phyloP scores from a whole-genome alignment of 192 early-diverging fungal species.

The Glomus cerebriforme region DNA sequence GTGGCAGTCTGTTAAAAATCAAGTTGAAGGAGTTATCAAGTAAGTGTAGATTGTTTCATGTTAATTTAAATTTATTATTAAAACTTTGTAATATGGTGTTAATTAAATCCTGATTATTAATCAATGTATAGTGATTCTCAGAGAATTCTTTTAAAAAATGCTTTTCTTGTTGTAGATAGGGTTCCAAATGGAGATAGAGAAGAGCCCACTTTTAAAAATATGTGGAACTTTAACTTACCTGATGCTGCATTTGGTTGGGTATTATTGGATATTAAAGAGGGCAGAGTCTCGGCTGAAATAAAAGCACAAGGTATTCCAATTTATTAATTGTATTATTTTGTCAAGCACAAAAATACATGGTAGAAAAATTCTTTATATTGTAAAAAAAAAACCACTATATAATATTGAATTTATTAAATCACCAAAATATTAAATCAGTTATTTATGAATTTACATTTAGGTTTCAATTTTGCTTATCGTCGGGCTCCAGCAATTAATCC shows the following conservation, averaged over 20 bases:
- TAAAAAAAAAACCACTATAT: neutral
- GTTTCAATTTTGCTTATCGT: constrained; percentile 62
- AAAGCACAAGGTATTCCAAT: constrained; percentile 49
- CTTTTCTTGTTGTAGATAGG: constrained; percentile 54
- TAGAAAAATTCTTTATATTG: neutral
- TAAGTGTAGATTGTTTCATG: constrained; percentile 27
- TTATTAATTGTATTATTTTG: neutral
- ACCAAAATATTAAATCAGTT: neutral
- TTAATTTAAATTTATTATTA: neutral
- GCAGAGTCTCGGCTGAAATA: constrained; percentile 55
- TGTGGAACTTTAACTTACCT: constrained; percentile 67
- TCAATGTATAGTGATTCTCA: constrained; percentile 48
- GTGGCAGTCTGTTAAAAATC: constrained; percentile 56
- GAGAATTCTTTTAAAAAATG: constrained; percentile 51
- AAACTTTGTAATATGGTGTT: neutral
- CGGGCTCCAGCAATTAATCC: constrained; percentile 26
- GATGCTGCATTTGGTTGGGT: constrained; percentile 58
- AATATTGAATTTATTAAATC: neutral
- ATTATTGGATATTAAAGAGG: constrained; percentile 52
- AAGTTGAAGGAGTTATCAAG: constrained; percentile 57
- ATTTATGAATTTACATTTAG: constrained; percentile 17
- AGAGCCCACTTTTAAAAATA: constrained; percentile 60
- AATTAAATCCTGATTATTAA: neutral
- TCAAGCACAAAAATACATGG: neutral
- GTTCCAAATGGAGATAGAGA: constrained; percentile 51